Evolutionary conservation across 805 yeast genomes (phyloP), one percentile per base, ranked within the genome.

Genomic region (Candida suzukii): DNA sequence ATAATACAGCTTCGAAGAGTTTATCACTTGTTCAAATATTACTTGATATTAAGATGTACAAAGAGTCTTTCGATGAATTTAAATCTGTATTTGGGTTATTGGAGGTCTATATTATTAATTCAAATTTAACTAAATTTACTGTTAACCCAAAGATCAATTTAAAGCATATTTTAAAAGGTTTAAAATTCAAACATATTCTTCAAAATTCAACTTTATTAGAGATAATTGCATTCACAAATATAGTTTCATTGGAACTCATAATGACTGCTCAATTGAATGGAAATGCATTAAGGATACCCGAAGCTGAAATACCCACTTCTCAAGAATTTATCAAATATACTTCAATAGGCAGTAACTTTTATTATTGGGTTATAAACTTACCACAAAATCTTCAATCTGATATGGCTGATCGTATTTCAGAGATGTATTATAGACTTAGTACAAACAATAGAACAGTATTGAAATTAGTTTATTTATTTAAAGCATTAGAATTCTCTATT

Each of bases 321-420:
- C 35, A 31, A 19, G 35, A 30, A 4, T 22, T 48, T 4, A 27
- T 48, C 4, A 30, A 36, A 19, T 24, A 37, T 2, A 32, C 40
- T 1, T 43, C 46, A 6, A 18, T 16, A 4, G 47, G 35, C 1
- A 43, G 51, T 5, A 41, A 38, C 30, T 45, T 45, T 14, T 37
- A 40, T 11, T n/a, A 27, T 4, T 50, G 56, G 54, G 40, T 47
- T 19, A 25, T 17, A 18, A 35, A 41, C 4, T 26, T 47, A 1
- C 33, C 20, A 13, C n/a, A 2, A 21, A 20, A 8, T 37, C 27
- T n/a, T 18, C 24, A 12, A 24, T 18, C 16, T n/a, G n/a, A n/a
- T n/a, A n/a, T n/a, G n/a, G n/a, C n/a, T n/a, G n/a, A n/a, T n/a
- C 27, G 33, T 3, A 30, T 43, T 14, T 38, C 41, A 7, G 38